phyloP scores from a whole-genome alignment of 2,329 filamentous ascomycete genomes.

The Trichoderma hamatum region DNA sequence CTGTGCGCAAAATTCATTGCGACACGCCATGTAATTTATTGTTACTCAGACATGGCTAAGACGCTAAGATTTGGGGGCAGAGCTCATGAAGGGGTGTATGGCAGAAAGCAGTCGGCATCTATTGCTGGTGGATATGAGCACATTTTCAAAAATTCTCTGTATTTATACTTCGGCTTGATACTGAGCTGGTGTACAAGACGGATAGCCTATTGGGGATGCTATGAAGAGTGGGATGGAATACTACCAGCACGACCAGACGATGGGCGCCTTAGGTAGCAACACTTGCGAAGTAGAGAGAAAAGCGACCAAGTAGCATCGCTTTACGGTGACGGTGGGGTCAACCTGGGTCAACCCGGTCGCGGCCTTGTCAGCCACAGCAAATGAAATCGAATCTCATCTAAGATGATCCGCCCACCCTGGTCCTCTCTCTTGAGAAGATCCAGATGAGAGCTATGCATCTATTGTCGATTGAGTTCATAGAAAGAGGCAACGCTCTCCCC shows the following conservation, averaged over 20 bases:
- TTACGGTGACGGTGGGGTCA: background rate
- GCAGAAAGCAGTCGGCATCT: background rate
- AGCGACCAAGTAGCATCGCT: background rate
- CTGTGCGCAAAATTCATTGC: too few species aligned
- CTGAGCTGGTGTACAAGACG: background rate
- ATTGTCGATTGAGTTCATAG: background rate
- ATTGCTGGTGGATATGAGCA: background rate
- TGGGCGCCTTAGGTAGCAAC: background rate
- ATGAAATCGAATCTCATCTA: background rate
- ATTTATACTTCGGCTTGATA: background rate
- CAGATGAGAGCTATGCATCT: background rate
- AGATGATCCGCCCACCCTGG: slow-evolving; percentile 1
- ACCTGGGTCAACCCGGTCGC: background rate
- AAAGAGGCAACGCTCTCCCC: background rate
- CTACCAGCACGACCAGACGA: background rate
- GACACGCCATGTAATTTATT: background rate
- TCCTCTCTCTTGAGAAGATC: background rate
- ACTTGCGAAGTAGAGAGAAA: background rate
- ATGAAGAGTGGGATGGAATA: background rate
- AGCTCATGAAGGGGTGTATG: background rate
- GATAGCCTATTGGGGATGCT: background rate
- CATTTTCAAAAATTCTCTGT: background rate
- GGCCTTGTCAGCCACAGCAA: background rate
- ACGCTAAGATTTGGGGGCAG: background rate
- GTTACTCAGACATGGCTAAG: background rate